These are phyloP conservation scores for Rhynchospora tenuis DNA, from an alignment of 176 grass and related monocot species.

Conservation along the genomic window DNA sequence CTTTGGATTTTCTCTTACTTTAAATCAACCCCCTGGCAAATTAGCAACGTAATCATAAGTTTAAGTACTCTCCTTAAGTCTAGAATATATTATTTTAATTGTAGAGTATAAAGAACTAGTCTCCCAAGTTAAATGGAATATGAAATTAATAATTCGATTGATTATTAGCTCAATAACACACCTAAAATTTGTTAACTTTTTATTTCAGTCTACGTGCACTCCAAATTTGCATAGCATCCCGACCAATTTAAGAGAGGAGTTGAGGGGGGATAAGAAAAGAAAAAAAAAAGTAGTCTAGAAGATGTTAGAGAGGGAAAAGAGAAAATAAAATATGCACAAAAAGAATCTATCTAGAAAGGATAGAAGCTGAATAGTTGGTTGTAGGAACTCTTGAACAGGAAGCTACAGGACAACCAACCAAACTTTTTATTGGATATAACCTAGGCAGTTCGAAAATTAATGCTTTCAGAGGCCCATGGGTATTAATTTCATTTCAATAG, in stretches of 20 bases:
- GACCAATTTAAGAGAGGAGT: neutral
- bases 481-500: no score
- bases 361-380: neutral
- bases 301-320: neutral
- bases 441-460: neutral
- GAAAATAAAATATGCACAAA: neutral
- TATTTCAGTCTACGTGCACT: neutral
- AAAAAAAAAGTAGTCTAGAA: neutral
- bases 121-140: neutral
- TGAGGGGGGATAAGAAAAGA: neutral
- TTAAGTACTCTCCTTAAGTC: neutral
- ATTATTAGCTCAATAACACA: neutral
- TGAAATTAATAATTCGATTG: neutral
- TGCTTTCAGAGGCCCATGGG: neutral
- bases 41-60: neutral
- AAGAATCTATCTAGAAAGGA: neutral
- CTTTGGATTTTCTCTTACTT: neutral
- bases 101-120: neutral
- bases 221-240: neutral
- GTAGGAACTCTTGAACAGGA: neutral
- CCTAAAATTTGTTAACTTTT: neutral
- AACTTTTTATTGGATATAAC: neutral
- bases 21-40: neutral
- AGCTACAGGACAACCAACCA: neutral
- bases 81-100: neutral